phyloP scores from a whole-genome alignment of 2,329 filamentous ascomycete species.

The Pseudogymnoascus sp. region DNA sequence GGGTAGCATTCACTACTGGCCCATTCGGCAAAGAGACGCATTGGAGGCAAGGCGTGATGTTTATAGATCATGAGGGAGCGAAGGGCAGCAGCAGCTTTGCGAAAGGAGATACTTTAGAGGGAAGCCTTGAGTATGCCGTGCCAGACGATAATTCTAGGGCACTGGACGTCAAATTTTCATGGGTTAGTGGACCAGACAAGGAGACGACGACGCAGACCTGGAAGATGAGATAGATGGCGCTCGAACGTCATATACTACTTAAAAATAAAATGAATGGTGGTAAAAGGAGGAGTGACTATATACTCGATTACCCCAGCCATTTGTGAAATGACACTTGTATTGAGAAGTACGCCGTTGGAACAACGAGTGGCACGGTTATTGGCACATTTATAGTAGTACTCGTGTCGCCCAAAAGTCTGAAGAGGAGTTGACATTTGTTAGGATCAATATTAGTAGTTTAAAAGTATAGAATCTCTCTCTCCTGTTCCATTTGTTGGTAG shows the following conservation, averaged over 20 bases:
- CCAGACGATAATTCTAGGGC: constrained; percentile 61
- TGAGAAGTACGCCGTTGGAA: too few relatives aligned
- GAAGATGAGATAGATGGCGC: constrained; percentile 26
- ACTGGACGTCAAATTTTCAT: constrained; percentile 55
- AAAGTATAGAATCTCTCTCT: too few relatives aligned
- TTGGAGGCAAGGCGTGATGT: constrained; percentile 77
- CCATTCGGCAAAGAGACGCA: constrained; percentile 71
- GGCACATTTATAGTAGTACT: too few relatives aligned
- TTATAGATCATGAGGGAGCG: constrained; percentile 50
- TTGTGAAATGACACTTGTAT: neutral
- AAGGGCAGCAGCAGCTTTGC: constrained; percentile 39
- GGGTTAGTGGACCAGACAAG: constrained; percentile 33
- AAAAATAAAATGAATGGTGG: neutral
- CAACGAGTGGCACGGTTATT: too few relatives aligned
- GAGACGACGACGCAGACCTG: constrained; percentile 21
- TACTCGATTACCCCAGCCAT: neutral
- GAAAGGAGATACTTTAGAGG: constrained; percentile 48
- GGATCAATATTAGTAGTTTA: too few relatives aligned
- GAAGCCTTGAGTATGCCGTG: constrained; percentile 62
- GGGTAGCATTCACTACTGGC: constrained; percentile 82
- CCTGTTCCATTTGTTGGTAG: too few relatives aligned
- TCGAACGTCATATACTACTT: neutral
- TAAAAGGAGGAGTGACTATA: neutral
- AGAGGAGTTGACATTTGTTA: too few relatives aligned
- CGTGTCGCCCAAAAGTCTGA: too few relatives aligned